Conservation (phyloP, 1,139 yeast genomes). For the Yamadazyma blattariae region DNA sequence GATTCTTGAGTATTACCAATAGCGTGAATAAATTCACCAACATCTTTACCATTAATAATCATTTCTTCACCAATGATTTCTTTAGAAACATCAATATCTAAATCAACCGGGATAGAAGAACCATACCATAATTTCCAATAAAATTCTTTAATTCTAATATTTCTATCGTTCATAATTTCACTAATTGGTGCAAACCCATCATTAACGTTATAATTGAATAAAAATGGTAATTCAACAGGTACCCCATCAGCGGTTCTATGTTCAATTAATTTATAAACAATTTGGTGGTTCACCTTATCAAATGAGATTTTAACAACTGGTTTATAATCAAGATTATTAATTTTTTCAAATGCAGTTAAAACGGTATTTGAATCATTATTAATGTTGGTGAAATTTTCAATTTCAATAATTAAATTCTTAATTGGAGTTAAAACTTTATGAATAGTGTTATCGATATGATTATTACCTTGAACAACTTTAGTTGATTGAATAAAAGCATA, state of each 20-base stretch:
- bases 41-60: slow-evolving; percentile 70
- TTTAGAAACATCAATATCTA: slow-evolving; percentile 66
- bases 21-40: slow-evolving; percentile 93
- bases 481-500: slow-evolving; percentile 81
- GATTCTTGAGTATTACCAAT: slow-evolving; percentile 97
- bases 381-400: slow-evolving; percentile 20
- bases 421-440: slow-evolving; percentile 79
- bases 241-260: slow-evolving; percentile 78
- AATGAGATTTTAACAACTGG: slow-evolving; percentile 67
- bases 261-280: slow-evolving; percentile 77
- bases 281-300: slow-evolving; percentile 32
- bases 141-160: slow-evolving; percentile 88
- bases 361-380: slow-evolving; percentile 36
- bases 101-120: slow-evolving; percentile 50
- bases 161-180: slow-evolving; percentile 88
- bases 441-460: slow-evolving; percentile 76
- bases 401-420: slow-evolving; percentile 60
- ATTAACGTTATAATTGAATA: slow-evolving; percentile 76
- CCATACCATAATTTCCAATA: slow-evolving; percentile 99
- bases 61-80: slow-evolving; percentile 70
- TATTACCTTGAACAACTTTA: slow-evolving; percentile 80
- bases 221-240: slow-evolving; percentile 74
- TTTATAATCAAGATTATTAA: slow-evolving; percentile 69
- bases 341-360: slow-evolving; percentile 64
- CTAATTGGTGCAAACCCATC: slow-evolving; percentile 94